A percentile compares a stretch with the other conserved stretches of the same genome.
Evolutionary conservation across 75 land plant genomes (phyloP).

Genomic region (Pinus albicaulis): DNA sequence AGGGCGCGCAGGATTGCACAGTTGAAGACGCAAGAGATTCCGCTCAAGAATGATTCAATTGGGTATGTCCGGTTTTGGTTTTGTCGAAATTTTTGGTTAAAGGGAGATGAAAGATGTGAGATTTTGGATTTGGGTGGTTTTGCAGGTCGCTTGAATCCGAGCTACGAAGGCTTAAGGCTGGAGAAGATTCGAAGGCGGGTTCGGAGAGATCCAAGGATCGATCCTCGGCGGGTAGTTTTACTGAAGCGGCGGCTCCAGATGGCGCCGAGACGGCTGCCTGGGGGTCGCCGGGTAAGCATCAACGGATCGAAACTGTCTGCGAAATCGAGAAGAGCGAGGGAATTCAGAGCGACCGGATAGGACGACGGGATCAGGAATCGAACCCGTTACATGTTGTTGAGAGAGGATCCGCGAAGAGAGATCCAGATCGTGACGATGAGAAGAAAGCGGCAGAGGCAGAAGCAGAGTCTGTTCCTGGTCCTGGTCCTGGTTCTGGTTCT

Average conservation of each 20-base stretch:
- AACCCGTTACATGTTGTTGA: too few relatives aligned
- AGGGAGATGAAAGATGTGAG: not conserved
- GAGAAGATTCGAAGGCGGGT: constrained; percentile 2
- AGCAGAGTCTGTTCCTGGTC: too few relatives aligned
- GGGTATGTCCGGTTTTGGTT: constrained; percentile 40
- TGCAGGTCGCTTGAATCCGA: constrained; percentile 37
- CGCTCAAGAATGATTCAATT: constrained; percentile 60
- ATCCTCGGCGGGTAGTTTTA: constrained; percentile 50
- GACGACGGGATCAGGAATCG: not conserved
- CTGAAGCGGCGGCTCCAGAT: constrained; percentile 3
- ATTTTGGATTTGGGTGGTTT: not conserved
- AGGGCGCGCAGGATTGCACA: constrained; percentile 56
- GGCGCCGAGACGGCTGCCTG: constrained; percentile 12
- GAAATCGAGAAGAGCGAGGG: too few relatives aligned
- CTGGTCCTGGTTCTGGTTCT: too few relatives aligned
- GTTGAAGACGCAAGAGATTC: constrained; percentile 49
- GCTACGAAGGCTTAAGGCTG: constrained; percentile 29
- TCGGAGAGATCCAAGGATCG: constrained; percentile 32
- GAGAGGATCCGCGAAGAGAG: too few relatives aligned
- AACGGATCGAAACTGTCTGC: too few relatives aligned
- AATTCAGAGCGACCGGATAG: too few relatives aligned
- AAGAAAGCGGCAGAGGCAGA: too few relatives aligned
- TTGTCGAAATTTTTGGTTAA: not conserved
- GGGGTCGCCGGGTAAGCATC: not conserved
- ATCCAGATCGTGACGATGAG: too few relatives aligned